Conservation (phyloP, 2,329 filamentous ascomycete genomes). For the Phyllosticta citribraziliensis region DNA sequence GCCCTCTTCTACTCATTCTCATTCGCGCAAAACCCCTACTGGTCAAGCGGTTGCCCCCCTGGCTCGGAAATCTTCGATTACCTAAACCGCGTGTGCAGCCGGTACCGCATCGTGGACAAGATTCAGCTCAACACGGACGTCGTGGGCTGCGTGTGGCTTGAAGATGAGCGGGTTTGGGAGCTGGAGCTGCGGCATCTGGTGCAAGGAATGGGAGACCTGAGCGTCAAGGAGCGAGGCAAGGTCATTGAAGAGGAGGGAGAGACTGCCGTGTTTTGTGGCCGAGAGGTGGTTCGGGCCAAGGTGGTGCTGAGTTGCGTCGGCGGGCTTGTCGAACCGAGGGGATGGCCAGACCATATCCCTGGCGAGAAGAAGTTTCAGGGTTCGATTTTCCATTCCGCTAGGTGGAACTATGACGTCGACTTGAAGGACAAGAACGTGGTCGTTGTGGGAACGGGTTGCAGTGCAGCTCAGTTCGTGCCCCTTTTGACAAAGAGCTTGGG, state of each 20-base stretch:
- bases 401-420: conserved; percentile 45
- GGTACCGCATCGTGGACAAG: conserved; percentile 45
- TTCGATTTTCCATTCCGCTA: conserved; percentile 47
- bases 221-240: conserved; percentile 35
- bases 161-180: conserved; percentile 46
- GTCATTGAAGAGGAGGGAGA: conserved; percentile 36
- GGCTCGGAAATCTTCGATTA: conserved; percentile 44
- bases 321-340: conserved; percentile 45
- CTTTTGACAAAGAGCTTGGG: conserved; percentile 37
- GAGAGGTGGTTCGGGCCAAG: conserved; percentile 44
- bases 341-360: conserved; percentile 40
- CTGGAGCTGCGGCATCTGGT: conserved; percentile 41
- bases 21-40: conserved; percentile 43
- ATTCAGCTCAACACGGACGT: conserved; percentile 50
- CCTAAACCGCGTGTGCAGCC: conserved; percentile 43
- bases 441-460: conserved; percentile 49
- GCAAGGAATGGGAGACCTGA: conserved; percentile 45
- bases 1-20: conserved; percentile 48
- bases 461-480: conserved; percentile 48
- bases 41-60: conserved; percentile 40
- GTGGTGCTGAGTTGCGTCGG: conserved; percentile 47
- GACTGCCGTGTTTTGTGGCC: conserved; percentile 39
- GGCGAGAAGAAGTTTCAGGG: conserved; percentile 46
- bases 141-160: conserved; percentile 33
- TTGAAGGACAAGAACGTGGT: conserved; percentile 47